Percentiles rank a stretch among this genome's conserved stretches.
These are phyloP conservation scores for Monoraphidium neglectum DNA, from an alignment of 139 green algal genomes.

Conservation along the genomic window DNA sequence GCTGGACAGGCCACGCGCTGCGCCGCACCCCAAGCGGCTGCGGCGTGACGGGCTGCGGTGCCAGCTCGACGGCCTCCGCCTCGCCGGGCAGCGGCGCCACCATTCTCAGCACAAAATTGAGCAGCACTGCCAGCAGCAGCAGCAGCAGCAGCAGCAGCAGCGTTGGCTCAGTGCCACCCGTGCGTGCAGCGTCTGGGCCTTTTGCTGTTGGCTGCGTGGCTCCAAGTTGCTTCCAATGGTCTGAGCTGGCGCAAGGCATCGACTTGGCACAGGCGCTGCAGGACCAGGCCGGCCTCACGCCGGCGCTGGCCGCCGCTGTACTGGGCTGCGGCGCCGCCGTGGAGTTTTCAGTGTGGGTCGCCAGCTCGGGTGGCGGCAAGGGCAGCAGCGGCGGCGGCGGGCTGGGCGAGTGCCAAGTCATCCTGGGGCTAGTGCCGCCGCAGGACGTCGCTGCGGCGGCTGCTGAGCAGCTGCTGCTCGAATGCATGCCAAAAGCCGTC, in stretches of 20 bases:
- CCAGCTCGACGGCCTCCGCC: too few species aligned
- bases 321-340: constrained; percentile 1
- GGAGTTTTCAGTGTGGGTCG: constrained; percentile 15
- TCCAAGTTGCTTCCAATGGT: neutral
- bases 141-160: constrained; percentile 5
- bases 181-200: neutral
- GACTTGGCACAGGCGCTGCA: constrained; percentile 14
- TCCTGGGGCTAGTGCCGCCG: too few species aligned
- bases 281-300: neutral
- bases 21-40: neutral
- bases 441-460: too few species aligned
- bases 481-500: too few species aligned
- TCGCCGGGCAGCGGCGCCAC: neutral
- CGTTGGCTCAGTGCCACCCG: neutral
- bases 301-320: neutral
- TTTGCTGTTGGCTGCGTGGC: constrained; percentile 26
- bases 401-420: too few species aligned
- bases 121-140: neutral
- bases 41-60: neutral
- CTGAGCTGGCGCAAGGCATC: constrained; percentile 9
- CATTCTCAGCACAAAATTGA: neutral
- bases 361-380: neutral
- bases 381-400: too few species aligned
- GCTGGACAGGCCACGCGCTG: neutral
- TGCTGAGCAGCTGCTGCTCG: too few species aligned